Percentiles rank a stretch among this genome's conserved stretches.
These are phyloP conservation scores for Polyporus arcularius DNA, from an alignment of 768 basidiomycete genomes.

Conservation along the genomic window DNA sequence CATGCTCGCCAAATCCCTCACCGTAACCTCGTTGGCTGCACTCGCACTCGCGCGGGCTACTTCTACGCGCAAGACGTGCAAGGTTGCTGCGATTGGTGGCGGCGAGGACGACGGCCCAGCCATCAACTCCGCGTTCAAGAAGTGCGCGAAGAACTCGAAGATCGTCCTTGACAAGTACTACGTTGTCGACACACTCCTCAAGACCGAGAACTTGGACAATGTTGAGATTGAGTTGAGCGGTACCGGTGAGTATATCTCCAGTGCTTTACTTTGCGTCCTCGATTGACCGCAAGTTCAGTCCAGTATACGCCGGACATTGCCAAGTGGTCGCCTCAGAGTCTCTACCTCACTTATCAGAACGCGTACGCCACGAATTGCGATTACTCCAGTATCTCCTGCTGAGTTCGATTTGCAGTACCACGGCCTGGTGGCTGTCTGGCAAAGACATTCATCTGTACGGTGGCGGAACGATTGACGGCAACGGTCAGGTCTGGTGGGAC, in stretches of 20 bases:
- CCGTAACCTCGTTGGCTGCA: conserved; percentile 2
- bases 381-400: background rate
- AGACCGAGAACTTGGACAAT: conserved; percentile 37
- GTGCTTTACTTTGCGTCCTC: background rate
- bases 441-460: conserved; percentile 41
- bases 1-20: background rate
- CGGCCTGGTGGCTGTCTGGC: conserved; percentile 43
- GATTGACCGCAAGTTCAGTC: conserved; percentile 14
- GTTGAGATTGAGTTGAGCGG: conserved; percentile 43
- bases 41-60: conserved; percentile 3
- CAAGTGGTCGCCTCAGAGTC: conserved; percentile 41
- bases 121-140: conserved; percentile 35
- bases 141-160: conserved; percentile 31
- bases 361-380: conserved; percentile 30
- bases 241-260: conserved; percentile 28
- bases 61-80: conserved; percentile 20
- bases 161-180: conserved; percentile 37
- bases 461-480: conserved; percentile 48
- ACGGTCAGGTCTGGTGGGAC: conserved; percentile 47
- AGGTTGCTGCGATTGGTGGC: conserved; percentile 33
- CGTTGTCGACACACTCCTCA: conserved; percentile 41
- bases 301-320: conserved; percentile 43
- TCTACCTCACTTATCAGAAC: conserved; percentile 45
- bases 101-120: conserved; percentile 40
- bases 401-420: conserved; percentile 29